Evolutionary conservation across 2,329 filamentous ascomycete genomes (phyloP).

Genomic region (Sclerotinia trifoliorum): DNA sequence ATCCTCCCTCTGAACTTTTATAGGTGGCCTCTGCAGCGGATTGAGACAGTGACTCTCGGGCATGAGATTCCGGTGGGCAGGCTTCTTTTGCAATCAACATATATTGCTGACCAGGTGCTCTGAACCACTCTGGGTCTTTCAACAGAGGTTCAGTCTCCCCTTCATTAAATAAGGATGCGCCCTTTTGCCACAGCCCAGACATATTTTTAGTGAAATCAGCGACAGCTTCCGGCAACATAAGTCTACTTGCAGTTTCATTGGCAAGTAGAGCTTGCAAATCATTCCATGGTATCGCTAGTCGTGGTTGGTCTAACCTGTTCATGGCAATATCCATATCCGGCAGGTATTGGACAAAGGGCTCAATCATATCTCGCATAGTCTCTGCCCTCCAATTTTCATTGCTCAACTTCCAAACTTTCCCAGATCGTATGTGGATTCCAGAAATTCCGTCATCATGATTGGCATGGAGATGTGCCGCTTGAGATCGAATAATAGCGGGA

Average conservation of each 20-base stretch:
- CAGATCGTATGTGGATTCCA: constrained; percentile 38
- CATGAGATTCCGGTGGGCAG: constrained; percentile 56
- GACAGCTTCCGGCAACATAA: constrained; percentile 45
- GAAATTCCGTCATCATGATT: constrained; percentile 30
- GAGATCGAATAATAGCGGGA: constrained; percentile 40
- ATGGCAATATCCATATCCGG: constrained; percentile 67
- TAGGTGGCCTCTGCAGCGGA: constrained; percentile 41
- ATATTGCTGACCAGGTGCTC: constrained; percentile 48
- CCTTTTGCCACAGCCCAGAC: constrained; percentile 34
- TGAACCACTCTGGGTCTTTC: constrained; percentile 33
- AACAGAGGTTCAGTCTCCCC: constrained; percentile 27
- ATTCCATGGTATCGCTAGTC: constrained; percentile 60
- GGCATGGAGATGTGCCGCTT: constrained; percentile 45
- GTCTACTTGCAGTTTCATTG: constrained; percentile 48
- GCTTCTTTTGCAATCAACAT: constrained; percentile 58
- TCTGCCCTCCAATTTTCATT: constrained; percentile 45
- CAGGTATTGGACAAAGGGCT: constrained; percentile 50
- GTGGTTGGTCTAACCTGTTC: constrained; percentile 63
- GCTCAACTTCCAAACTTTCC: constrained; percentile 40
- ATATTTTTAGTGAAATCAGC: constrained; percentile 47
- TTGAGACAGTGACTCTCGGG: constrained; percentile 42
- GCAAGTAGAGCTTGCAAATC: constrained; percentile 52
- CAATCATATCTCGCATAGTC: constrained; percentile 42
- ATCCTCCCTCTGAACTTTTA: constrained; percentile 49
- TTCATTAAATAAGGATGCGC: constrained; percentile 30